A percentile compares a stretch with the other conserved stretches of the same genome.
Evolutionary conservation across 768 basidiomycete species (phyloP).

Genomic region (Phylloporus scabripes): DNA sequence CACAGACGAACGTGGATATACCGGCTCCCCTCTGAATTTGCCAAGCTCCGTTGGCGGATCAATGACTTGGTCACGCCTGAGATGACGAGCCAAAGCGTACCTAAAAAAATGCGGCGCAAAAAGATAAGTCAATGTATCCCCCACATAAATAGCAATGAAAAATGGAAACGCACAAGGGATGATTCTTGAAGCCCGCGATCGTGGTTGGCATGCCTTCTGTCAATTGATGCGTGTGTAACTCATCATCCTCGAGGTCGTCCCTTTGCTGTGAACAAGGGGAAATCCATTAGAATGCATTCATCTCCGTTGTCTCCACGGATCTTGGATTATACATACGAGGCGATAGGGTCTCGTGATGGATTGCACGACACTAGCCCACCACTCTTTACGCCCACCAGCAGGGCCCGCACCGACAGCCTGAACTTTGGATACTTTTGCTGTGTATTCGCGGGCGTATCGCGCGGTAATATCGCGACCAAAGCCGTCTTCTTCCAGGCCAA

Average conservation of each 20-base stretch:
- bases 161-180: constrained; percentile 59
- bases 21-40: constrained; percentile 88
- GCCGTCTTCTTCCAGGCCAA: constrained; percentile 93
- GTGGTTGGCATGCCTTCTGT: constrained; percentile 92
- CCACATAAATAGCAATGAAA: constrained; percentile 21
- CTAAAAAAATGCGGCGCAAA: constrained; percentile 33
- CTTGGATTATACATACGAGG: constrained; percentile 49
- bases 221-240: constrained; percentile 69
- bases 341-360: constrained; percentile 71
- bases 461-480: constrained; percentile 88
- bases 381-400: constrained; percentile 60
- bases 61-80: constrained; percentile 83
- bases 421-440: constrained; percentile 73
- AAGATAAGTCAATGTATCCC: neutral
- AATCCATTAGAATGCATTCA: constrained; percentile 9
- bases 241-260: constrained; percentile 90
- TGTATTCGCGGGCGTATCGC: constrained; percentile 79
- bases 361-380: constrained; percentile 76
- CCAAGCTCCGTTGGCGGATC: constrained; percentile 79
- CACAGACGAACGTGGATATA: constrained; percentile 82
- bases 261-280: constrained; percentile 53
- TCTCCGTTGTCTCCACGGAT: constrained; percentile 18
- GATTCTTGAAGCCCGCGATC: constrained; percentile 90
- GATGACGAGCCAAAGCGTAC: constrained; percentile 80
- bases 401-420: constrained; percentile 52